Evolutionary conservation across 1,139 yeast genomes (phyloP).

Genomic region (Wickerhamiella pararugosa): DNA sequence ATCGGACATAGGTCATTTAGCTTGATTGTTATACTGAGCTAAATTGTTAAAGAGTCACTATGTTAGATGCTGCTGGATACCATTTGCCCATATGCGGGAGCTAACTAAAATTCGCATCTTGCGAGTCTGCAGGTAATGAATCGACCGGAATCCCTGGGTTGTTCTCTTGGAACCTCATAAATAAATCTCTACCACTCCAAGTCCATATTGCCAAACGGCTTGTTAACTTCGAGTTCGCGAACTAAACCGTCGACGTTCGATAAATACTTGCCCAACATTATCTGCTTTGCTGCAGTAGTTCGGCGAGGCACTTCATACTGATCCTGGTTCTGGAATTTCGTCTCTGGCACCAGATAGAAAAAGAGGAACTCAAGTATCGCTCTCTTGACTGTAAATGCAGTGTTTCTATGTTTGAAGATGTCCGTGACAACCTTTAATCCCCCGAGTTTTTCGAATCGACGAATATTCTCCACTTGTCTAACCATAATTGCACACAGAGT

Average conservation of each 20-base stretch:
- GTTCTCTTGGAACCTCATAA: too few relatives aligned
- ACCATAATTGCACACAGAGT: constrained; percentile 48
- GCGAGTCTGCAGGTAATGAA: too few relatives aligned
- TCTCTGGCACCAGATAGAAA: constrained; percentile 59
- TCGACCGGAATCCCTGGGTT: too few relatives aligned
- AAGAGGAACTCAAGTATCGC: constrained; percentile 58
- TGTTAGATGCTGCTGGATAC: background rate
- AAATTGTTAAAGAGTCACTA: too few relatives aligned
- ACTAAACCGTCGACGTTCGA: constrained; percentile 35
- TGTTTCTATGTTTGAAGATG: constrained; percentile 26
- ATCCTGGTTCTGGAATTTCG: constrained; percentile 17
- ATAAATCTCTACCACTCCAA: constrained; percentile 29
- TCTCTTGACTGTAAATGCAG: constrained; percentile 30
- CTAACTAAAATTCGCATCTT: background rate
- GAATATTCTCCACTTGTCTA: constrained; percentile 39
- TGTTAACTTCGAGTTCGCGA: constrained; percentile 30
- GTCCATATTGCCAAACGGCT: constrained; percentile 36
- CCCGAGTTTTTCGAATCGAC: constrained; percentile 43
- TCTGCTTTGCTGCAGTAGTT: constrained; percentile 40
- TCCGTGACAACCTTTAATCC: constrained; percentile 44
- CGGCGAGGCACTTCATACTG: constrained; percentile 19
- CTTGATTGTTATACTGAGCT: background rate
- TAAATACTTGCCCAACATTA: constrained; percentile 34
- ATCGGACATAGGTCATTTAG: too few relatives aligned
- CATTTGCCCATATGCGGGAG: background rate